Evolutionary conservation across 2,329 filamentous ascomycete species (phyloP).

Genomic region (Pezicula neosporulosa): DNA sequence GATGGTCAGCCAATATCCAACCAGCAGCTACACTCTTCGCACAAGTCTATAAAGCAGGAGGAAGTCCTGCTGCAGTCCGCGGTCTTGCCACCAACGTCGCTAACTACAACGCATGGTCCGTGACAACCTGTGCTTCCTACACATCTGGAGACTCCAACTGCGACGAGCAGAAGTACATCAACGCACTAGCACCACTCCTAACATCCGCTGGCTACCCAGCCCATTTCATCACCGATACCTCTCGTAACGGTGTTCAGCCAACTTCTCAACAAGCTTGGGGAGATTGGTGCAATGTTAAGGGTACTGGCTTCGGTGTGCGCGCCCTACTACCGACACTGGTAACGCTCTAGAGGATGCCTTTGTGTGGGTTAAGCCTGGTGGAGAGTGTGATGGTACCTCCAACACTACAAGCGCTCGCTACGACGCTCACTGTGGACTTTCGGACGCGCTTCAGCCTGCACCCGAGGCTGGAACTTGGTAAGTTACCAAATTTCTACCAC

Average conservation of each 20-base stretch:
- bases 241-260: conserved; percentile 59
- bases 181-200: conserved; percentile 46
- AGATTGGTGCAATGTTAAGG: conserved; percentile 65
- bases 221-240: conserved; percentile 52
- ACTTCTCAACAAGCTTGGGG: conserved; percentile 54
- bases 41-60: conserved; percentile 41
- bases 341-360: conserved; percentile 59
- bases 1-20: conserved; percentile 56
- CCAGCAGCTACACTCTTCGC: conserved; percentile 46
- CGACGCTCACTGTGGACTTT: conserved; percentile 46
- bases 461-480: conserved; percentile 66
- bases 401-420: conserved; percentile 40
- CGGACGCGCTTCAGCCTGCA: conserved; percentile 56
- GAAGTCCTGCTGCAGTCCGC: conserved; percentile 42
- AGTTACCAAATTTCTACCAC: background rate
- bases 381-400: conserved; percentile 40
- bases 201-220: conserved; percentile 43
- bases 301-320: conserved; percentile 61
- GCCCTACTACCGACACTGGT: conserved; percentile 60
- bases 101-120: conserved; percentile 54
- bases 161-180: conserved; percentile 50
- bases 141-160: conserved; percentile 42
- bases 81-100: conserved; percentile 54
- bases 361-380: conserved; percentile 69
- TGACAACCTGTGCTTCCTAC: conserved; percentile 38